Conservation (phyloP, 352 stramenopile genomes). For the Phytophthora fragariae region DNA sequence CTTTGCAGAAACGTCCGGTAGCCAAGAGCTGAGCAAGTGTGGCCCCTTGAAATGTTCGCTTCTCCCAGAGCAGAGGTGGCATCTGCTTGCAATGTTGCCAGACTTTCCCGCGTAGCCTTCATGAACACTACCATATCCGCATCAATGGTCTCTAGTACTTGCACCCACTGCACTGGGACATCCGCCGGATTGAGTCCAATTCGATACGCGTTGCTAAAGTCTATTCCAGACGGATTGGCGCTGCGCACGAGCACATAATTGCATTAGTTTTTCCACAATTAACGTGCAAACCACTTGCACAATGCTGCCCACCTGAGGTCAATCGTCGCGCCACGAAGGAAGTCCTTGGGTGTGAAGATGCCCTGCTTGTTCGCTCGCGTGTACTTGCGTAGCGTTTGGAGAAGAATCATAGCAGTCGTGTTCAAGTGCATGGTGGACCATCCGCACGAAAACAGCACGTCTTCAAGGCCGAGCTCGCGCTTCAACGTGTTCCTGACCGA, state of each 20-base stretch:
- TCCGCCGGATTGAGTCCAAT: conserved; percentile 65
- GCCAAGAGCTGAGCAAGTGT: conserved; percentile 58
- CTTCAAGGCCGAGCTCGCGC: conserved; percentile 59
- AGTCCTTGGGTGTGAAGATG: conserved; percentile 44
- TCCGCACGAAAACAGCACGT: conserved; percentile 59
- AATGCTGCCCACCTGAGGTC: conserved; percentile 49
- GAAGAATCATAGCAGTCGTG: conserved; percentile 62
- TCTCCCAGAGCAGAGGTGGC: conserved; percentile 48
- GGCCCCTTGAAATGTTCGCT: conserved; percentile 44
- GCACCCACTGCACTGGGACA: conserved; percentile 72
- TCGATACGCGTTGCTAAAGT: conserved; percentile 65
- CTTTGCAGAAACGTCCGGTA: conserved; percentile 66
- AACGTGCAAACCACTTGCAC: not conserved
- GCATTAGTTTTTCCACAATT: not conserved
- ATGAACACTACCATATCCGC: conserved; percentile 58
- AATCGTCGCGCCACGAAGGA: conserved; percentile 44
- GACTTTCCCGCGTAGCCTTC: conserved; percentile 40
- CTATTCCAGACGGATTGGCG: conserved; percentile 58
- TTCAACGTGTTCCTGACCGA: conserved; percentile 55
- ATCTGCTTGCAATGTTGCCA: conserved; percentile 42
- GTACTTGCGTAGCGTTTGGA: conserved; percentile 67
- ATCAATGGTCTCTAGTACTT: conserved; percentile 65
- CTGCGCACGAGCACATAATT: conserved; percentile 28
- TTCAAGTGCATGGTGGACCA: conserved; percentile 74
- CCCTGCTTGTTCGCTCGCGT: conserved; percentile 43